Evolutionary conservation across 169 alveolate species (phyloP).

Genomic region (Plasmodium blacklocki): DNA sequence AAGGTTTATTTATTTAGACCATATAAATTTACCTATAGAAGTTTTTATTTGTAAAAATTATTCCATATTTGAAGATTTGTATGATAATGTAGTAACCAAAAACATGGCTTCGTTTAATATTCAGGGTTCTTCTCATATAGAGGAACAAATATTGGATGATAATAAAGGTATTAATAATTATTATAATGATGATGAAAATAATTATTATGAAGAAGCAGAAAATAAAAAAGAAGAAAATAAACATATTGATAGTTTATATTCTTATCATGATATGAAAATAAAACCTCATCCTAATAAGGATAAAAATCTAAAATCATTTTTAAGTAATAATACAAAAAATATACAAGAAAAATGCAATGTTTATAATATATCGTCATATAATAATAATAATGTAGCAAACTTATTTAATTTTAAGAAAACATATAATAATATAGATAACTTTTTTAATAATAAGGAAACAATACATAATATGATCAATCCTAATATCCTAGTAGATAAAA

Average conservation of each 20-base stretch:
- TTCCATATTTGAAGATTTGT: conserved; percentile 48
- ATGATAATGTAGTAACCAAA: conserved; percentile 63
- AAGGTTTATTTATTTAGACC: conserved; percentile 31
- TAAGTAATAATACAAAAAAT: not conserved
- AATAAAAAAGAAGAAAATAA: not conserved
- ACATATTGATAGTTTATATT: not conserved
- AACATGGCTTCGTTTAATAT: conserved; percentile 45
- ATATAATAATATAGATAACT: conserved; percentile 39
- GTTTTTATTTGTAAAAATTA: conserved; percentile 62
- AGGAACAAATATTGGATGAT: not conserved
- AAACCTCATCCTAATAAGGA: not conserved
- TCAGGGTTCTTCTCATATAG: not conserved
- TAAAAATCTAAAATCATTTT: not conserved
- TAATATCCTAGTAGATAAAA: not conserved
- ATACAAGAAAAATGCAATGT: not conserved
- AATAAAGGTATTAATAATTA: not conserved
- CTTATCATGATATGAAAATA: not conserved
- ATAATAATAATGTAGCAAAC: conserved; percentile 3
- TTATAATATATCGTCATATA: not conserved
- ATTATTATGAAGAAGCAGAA: not conserved
- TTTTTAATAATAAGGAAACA: conserved; percentile 16
- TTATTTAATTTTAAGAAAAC: conserved; percentile 28
- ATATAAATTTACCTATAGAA: conserved; percentile 66
- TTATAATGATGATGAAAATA: conserved; percentile 3
- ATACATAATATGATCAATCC: no score